Evolutionary conservation across 768 basidiomycete species (phyloP).

Genomic region (Rhizopogon rudus): DNA sequence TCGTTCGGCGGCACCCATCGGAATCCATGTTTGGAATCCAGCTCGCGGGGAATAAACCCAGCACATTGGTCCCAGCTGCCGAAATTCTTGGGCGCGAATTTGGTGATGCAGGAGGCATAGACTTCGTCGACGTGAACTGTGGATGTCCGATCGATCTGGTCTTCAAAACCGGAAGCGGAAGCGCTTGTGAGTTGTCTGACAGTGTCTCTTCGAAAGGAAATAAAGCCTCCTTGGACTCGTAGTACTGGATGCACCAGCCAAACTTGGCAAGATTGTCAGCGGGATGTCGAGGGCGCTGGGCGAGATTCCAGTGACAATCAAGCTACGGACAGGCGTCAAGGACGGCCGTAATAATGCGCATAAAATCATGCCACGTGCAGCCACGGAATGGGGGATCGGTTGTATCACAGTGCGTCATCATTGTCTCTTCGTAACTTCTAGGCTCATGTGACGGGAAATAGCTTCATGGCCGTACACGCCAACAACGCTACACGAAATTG

Average conservation of each 20-base stretch:
- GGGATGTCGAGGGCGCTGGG: slow-evolving; percentile 93
- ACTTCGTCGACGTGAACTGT: slow-evolving; percentile 94
- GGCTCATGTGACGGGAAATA: slow-evolving; percentile 24
- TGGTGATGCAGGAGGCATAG: slow-evolving; percentile 45
- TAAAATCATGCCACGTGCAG: slow-evolving; percentile 83
- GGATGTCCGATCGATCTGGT: slow-evolving; percentile 98
- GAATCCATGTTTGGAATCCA: slow-evolving; percentile 90
- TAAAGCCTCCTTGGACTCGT: not conserved
- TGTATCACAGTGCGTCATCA: slow-evolving; percentile 37
- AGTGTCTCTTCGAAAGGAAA: not conserved
- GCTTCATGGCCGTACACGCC: slow-evolving; percentile 94
- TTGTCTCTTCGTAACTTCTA: not conserved
- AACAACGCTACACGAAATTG: slow-evolving; percentile 88
- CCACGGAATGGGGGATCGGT: slow-evolving; percentile 40
- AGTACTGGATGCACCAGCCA: slow-evolving; percentile 83
- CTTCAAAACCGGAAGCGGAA: slow-evolving; percentile 86
- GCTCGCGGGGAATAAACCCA: slow-evolving; percentile 84
- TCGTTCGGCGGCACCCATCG: slow-evolving; percentile 83
- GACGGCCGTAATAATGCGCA: slow-evolving; percentile 84
- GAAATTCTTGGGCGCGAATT: slow-evolving; percentile 76
- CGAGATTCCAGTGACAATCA: slow-evolving; percentile 87
- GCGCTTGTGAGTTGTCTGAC: slow-evolving; percentile 61
- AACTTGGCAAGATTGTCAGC: slow-evolving; percentile 79
- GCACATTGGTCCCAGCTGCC: slow-evolving; percentile 70
- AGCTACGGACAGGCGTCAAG: slow-evolving; percentile 90